Evolutionary conservation across 805 yeast genomes (phyloP).

Genomic region (Metschnikowia similis): DNA sequence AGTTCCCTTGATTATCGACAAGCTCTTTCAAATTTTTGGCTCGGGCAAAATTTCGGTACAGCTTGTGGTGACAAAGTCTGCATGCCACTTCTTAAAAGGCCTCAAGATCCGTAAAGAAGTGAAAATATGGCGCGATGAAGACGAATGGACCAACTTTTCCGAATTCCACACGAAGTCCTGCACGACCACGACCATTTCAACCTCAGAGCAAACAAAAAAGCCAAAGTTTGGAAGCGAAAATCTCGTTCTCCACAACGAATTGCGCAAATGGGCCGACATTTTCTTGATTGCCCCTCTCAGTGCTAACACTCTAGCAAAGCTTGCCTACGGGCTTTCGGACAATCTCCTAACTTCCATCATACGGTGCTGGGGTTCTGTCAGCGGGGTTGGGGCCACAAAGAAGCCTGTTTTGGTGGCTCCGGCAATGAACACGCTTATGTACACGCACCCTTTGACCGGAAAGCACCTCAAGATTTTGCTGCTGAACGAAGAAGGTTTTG

Average conservation of each 20-base stretch:
- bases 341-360: slow-evolving; percentile 40
- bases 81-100: slow-evolving; percentile 65
- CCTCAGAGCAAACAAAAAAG: slow-evolving; percentile 15
- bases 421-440: slow-evolving; percentile 47
- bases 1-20: slow-evolving; percentile 83
- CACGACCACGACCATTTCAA: slow-evolving; percentile 19
- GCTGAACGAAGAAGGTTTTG: slow-evolving; percentile 37
- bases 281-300: slow-evolving; percentile 44
- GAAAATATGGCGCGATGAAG: slow-evolving; percentile 87
- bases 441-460: slow-evolving; percentile 43
- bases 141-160: slow-evolving; percentile 71
- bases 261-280: slow-evolving; percentile 45
- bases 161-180: slow-evolving; percentile 19
- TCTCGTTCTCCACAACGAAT: slow-evolving; percentile 40
- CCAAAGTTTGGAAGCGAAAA: slow-evolving; percentile 20
- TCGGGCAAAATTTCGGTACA: slow-evolving; percentile 70
- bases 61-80: slow-evolving; percentile 77
- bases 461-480: slow-evolving; percentile 33
- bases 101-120: slow-evolving; percentile 61
- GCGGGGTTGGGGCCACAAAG: slow-evolving; percentile 18
- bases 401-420: slow-evolving; percentile 46
- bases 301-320: slow-evolving; percentile 43
- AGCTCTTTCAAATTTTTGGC: slow-evolving; percentile 76
- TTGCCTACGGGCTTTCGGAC: slow-evolving; percentile 42
- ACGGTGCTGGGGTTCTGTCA: slow-evolving; percentile 38